Evolutionary conservation across 2,329 filamentous ascomycete genomes (phyloP).

Genomic region (Ophiocordyceps sinensis): DNA sequence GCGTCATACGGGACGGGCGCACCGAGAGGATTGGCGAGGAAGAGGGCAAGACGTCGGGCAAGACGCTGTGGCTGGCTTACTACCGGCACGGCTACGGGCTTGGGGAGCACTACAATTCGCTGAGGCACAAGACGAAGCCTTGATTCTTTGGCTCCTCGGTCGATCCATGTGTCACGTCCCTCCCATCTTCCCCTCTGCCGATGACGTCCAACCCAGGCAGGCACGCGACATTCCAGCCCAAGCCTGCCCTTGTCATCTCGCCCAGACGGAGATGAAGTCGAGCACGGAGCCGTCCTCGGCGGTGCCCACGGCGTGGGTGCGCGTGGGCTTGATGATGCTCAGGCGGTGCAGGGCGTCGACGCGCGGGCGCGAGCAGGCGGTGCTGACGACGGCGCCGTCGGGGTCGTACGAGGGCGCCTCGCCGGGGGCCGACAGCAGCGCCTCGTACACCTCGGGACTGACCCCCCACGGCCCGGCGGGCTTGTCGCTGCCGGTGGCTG

Average conservation of each 20-base stretch:
- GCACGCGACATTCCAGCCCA: background rate
- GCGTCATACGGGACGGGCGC: slow-evolving; percentile 72
- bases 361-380: slow-evolving; percentile 19
- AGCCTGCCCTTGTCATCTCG: slow-evolving; percentile 10
- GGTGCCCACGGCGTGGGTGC: slow-evolving; percentile 33
- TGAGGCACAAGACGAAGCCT: slow-evolving; percentile 32
- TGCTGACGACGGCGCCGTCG: slow-evolving; percentile 26
- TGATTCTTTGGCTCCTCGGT: background rate
- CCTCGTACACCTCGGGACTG: slow-evolving; percentile 54
- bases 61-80: slow-evolving; percentile 72
- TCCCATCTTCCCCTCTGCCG: background rate
- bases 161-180: background rate
- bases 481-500: slow-evolving; percentile 40
- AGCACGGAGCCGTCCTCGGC: slow-evolving; percentile 28
- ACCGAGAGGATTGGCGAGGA: slow-evolving; percentile 55
- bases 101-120: slow-evolving; percentile 93
- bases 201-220: background rate
- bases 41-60: slow-evolving; percentile 35
- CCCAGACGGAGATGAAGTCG: slow-evolving; percentile 43
- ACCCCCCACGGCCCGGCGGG: slow-evolving; percentile 63
- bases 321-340: slow-evolving; percentile 32
- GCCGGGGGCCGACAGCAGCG: slow-evolving; percentile 57
- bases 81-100: slow-evolving; percentile 88
- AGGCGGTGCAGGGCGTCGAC: slow-evolving; percentile 26
- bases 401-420: slow-evolving; percentile 45